Evolutionary conservation across 2,329 filamentous ascomycete species (phyloP), one percentile per base, ranked within the genome.

Genomic region (Xylariaceae sp.): DNA sequence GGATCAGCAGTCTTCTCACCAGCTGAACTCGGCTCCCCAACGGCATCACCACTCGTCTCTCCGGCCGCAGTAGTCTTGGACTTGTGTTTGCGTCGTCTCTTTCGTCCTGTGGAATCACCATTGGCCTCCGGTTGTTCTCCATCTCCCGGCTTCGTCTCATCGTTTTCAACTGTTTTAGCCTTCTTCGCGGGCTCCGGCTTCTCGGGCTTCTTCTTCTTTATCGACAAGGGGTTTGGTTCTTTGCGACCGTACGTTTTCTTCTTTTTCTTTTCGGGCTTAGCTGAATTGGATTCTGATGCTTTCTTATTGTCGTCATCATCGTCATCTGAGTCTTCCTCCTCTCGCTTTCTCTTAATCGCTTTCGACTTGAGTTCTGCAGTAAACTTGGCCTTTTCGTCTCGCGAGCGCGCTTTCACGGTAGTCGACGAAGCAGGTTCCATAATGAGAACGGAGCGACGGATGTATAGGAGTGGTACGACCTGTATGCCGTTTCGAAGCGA

Each of bases 401-500:
- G 78, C 55, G 87, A 82, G 61, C 87, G 82, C 51, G 84, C 80
- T 59, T 83, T 79, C 45, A 81, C 82, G 13, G 86, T 89, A 56
- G 81, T 81, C 45, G 79, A 81, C 15, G 88, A 86, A 88, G 94
- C 91, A 11, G 88, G 88, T 73, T 89, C 86, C 78, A 89, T 80
- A 57, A 88, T 86, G 84, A 66, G 56, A 23, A 95, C 89, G 62
- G 87, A 89, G 58, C 88, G 80, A 64, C 86, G 86, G 65, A 93
- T 88, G 71, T 93, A 93, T 51, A 94, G 83, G 62, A 93, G 73
- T 17, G 90, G 90, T 53, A 90, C 87, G 17, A 88, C 89, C 23
- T 83, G 80, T 17, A 92, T 80, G n/a, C 74, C 75, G 54, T 63
- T 56, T 7, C 89, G 81, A 76, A 93, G 80, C 65, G 78, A 76